These are phyloP conservation scores for Hypoxylon crocopeplum DNA, from an alignment of 495 filamentous ascomycete species.

Conservation along the genomic window DNA sequence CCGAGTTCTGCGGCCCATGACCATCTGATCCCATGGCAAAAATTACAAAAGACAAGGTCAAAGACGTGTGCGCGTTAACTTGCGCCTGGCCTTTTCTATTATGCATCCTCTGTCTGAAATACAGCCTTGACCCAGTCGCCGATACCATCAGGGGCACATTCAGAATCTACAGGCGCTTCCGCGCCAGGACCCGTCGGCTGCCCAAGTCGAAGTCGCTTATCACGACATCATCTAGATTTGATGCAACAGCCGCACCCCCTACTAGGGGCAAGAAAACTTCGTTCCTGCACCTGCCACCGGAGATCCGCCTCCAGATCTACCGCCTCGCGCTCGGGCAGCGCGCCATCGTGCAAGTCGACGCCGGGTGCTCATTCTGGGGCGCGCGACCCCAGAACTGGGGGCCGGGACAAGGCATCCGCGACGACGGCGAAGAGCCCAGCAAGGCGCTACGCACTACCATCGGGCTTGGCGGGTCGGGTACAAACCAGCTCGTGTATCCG, in stretches of 20 bases:
- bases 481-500: slow-evolving; percentile 5
- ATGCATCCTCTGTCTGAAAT: slow-evolving; percentile 1
- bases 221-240: neutral
- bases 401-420: slow-evolving; percentile 19
- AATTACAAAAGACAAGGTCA: too few relatives aligned
- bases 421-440: slow-evolving; percentile 24
- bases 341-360: slow-evolving; percentile 9
- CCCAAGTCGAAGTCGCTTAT: slow-evolving; percentile 21
- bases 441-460: slow-evolving; percentile 3
- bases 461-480: slow-evolving; percentile 18
- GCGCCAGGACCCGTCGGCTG: slow-evolving; percentile 2
- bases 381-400: slow-evolving; percentile 10
- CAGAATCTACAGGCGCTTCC: neutral
- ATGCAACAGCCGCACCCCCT: neutral
- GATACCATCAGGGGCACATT: neutral
- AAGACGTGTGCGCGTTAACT: too few relatives aligned
- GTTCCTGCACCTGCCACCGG: slow-evolving; percentile 26
- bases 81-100: too few relatives aligned
- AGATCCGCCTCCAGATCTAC: slow-evolving; percentile 30
- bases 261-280: neutral
- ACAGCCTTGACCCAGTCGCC: neutral
- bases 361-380: slow-evolving; percentile 7
- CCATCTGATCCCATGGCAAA: too few relatives aligned
- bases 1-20: too few relatives aligned
- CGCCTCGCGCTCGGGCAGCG: neutral